Evolutionary conservation across 2,329 filamentous ascomycete species (phyloP).

Genomic region (Aspergillaceae sp.): DNA sequence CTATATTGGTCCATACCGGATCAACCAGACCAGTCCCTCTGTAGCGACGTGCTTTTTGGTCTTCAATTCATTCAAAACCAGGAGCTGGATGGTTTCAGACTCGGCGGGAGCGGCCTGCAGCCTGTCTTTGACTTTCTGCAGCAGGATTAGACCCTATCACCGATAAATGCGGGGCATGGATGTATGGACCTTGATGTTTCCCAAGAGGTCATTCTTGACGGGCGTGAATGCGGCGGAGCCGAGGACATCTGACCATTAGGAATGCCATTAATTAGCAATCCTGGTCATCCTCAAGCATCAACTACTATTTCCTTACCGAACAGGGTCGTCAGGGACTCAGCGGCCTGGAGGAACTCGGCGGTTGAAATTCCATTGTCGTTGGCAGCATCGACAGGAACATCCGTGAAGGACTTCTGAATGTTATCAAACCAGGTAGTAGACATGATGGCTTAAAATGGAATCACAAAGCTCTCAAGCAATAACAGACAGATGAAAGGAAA

Average conservation of each 20-base stretch:
- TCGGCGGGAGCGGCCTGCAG: constrained; percentile 68
- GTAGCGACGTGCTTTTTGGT: constrained; percentile 79
- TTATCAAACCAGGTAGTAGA: constrained; percentile 71
- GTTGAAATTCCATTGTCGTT: constrained; percentile 74
- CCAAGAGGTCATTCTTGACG: constrained; percentile 83
- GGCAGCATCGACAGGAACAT: constrained; percentile 66
- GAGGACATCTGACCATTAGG: constrained; percentile 43
- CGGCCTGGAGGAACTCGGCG: constrained; percentile 79
- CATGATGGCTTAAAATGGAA: constrained; percentile 33
- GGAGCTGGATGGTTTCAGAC: constrained; percentile 75
- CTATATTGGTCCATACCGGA: constrained; percentile 48
- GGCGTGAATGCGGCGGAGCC: constrained; percentile 70
- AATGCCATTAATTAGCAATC: background rate
- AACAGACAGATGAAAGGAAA: constrained; percentile 4
- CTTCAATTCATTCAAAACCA: constrained; percentile 80
- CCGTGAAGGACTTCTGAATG: constrained; percentile 71
- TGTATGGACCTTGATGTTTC: constrained; percentile 72
- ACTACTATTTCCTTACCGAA: constrained; percentile 58
- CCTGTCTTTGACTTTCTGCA: constrained; percentile 78
- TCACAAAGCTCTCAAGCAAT: background rate
- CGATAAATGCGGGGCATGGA: constrained; percentile 3
- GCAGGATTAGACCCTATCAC: constrained; percentile 6
- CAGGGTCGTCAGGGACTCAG: constrained; percentile 75
- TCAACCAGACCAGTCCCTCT: constrained; percentile 85
- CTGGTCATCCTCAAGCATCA: constrained; percentile 1